Conservation (phyloP, 495 filamentous ascomycete species). For the Podospora bellae-mahoneyi region DNA sequence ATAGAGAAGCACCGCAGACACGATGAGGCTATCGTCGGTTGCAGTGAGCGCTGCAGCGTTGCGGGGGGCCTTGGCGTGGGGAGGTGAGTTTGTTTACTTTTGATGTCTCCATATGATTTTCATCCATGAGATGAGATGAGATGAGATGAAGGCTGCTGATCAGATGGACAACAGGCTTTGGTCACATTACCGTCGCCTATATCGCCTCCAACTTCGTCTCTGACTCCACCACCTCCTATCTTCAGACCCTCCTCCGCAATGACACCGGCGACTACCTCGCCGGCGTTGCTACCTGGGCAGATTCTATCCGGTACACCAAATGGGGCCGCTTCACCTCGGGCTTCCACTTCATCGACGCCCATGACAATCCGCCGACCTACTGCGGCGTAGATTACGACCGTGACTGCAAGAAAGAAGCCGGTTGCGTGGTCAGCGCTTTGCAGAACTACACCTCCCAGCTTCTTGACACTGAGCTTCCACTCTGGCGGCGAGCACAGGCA, state of each 20-base stretch:
- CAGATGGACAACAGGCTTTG: slow-evolving; percentile 41
- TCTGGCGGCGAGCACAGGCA: slow-evolving; percentile 45
- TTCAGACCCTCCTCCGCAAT: slow-evolving; percentile 45
- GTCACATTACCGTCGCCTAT: slow-evolving; percentile 60
- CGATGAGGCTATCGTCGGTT: slow-evolving; percentile 30
- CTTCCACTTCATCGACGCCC: slow-evolving; percentile 71
- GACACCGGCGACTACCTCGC: slow-evolving; percentile 54
- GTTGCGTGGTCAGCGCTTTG: slow-evolving; percentile 62
- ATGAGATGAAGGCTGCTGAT: background rate
- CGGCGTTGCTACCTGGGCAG: slow-evolving; percentile 61
- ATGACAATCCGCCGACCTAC: slow-evolving; percentile 56
- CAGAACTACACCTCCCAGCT: slow-evolving; percentile 56
- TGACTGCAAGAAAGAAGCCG: slow-evolving; percentile 55
- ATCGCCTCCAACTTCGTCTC: slow-evolving; percentile 46
- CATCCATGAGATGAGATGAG: background rate
- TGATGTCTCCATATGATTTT: background rate
- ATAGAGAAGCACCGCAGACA: background rate
- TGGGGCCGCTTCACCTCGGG: slow-evolving; percentile 54
- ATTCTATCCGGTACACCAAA: slow-evolving; percentile 57
- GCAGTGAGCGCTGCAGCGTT: slow-evolving; percentile 21
- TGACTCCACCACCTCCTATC: slow-evolving; percentile 37
- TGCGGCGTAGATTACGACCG: slow-evolving; percentile 59
- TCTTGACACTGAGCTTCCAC: slow-evolving; percentile 38
- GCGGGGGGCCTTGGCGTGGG: slow-evolving; percentile 28
- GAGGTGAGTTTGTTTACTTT: slow-evolving; percentile 22